Evolutionary conservation across 495 filamentous ascomycete genomes (phyloP), one percentile per base, ranked within the genome.

Genomic region (Penicillium lividum): DNA sequence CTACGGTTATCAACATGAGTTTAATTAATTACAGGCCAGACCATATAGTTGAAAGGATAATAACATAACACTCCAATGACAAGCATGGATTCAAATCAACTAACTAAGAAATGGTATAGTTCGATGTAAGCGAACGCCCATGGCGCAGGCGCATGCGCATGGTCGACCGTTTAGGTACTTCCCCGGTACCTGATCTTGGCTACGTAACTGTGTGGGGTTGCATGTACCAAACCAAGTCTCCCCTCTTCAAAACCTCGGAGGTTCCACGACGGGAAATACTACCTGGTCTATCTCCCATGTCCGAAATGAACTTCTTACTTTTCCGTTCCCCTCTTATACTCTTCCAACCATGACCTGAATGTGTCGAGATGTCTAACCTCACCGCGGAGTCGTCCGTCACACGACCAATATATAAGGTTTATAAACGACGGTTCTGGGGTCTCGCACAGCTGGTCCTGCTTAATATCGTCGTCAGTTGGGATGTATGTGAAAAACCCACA

Each of bases 401-500:
- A 16, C 66, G 64, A 53, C 70, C 67, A 36, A 58, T 54, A 46
- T 96, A 91, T 70, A 86, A 83, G 65, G 88, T 95, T 50, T 98
- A 98, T 63, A 94, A 89, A 73, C 80, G 91, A 58, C 79, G 94
- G 34, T 98, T 91, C 84, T 92, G 96, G 73, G 94, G 94, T 0
- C 73, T 98, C 51, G 74, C 82, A 16, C 88, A 95, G 74, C 71
- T 98, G 63, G 88, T 92, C 15, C 72, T 98, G 65, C 66, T 97
- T 72, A 98, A 98, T 69, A 89, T 97, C 50, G 84, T 98, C 53
- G 87, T 96, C 29, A 93, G 89, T 68, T 97, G 93, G 93, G 91
- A 94, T 80, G 92, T 95, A 83, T 80, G 90, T 84, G 33, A 38
- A 27, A 22, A 30, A 49, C 51, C 31, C 4, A 15, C 38, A 36